phyloP scores from a whole-genome alignment of 2,329 filamentous ascomycete genomes.

The Penicillium verrucosum region DNA sequence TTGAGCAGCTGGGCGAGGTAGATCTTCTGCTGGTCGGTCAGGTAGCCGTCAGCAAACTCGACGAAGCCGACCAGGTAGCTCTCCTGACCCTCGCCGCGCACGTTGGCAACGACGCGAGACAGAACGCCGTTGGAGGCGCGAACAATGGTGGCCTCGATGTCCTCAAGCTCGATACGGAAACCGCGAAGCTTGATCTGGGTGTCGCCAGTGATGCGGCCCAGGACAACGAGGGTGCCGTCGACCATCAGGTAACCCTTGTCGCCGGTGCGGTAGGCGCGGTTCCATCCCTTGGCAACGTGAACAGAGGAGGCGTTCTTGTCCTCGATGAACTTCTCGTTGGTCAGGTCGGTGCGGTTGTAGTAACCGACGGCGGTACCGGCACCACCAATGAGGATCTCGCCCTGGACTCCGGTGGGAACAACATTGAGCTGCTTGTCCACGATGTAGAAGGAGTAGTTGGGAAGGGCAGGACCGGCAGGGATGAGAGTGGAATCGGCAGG shows the following conservation, averaged over 20 bases:
- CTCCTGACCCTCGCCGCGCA: background rate
- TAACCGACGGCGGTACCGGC: background rate
- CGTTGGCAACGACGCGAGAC: background rate
- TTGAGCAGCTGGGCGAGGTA: background rate
- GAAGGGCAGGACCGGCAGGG: background rate
- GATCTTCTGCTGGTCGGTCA: background rate
- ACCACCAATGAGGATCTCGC: background rate
- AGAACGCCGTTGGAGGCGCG: background rate
- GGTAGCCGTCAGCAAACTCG: background rate
- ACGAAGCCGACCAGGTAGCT: background rate
- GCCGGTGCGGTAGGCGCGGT: background rate
- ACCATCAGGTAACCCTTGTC: background rate
- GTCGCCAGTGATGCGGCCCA: background rate
- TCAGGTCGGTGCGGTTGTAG: background rate
- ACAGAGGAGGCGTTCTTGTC: background rate
- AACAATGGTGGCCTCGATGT: background rate
- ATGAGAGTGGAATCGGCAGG: background rate
- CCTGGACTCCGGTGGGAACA: background rate
- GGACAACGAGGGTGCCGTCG: background rate
- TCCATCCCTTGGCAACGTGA: background rate
- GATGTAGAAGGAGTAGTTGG: background rate
- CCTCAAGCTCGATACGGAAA: background rate
- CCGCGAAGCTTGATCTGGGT: background rate
- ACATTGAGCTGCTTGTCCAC: background rate
- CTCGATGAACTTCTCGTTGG: background rate